Conservation (phyloP, 805 yeast genomes). For the Candida montana region DNA sequence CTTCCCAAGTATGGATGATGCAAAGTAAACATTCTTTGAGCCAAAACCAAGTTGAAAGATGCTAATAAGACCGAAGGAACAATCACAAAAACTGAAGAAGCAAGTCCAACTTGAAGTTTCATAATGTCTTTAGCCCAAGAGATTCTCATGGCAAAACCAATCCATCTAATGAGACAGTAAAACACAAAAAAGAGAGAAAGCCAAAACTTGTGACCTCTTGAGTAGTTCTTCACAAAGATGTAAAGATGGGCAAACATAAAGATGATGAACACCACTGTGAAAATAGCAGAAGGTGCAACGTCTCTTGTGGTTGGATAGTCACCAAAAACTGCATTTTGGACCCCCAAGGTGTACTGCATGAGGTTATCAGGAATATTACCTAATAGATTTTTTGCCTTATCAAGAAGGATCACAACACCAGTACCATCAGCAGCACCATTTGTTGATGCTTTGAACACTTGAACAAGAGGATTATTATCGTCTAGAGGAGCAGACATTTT, state of each 20-base stretch:
- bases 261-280: constrained; percentile 46
- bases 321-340: constrained; percentile 54
- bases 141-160: constrained; percentile 57
- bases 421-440: constrained; percentile 46
- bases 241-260: constrained; percentile 41
- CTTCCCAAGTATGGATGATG: constrained; percentile 69
- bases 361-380: constrained; percentile 39
- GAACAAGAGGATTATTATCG: constrained; percentile 3
- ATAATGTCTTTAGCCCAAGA: constrained; percentile 54
- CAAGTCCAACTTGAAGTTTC: constrained; percentile 43
- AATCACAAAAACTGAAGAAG: constrained; percentile 50
- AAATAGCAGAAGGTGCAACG: constrained; percentile 55
- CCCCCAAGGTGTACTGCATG: constrained; percentile 30
- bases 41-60: constrained; percentile 56
- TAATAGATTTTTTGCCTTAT: constrained; percentile 29
- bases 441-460: constrained; percentile 23
- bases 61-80: constrained; percentile 55
- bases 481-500: not conserved
- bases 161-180: constrained; percentile 45
- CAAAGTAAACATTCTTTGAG: constrained; percentile 73
- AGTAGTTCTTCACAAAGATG: constrained; percentile 42
- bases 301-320: constrained; percentile 52
- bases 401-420: constrained; percentile 35
- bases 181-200: constrained; percentile 47
- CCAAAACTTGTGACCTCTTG: constrained; percentile 58